These are phyloP conservation scores for Annulohypoxylon stygium DNA, from an alignment of 495 filamentous ascomycete species.

Conservation along the genomic window DNA sequence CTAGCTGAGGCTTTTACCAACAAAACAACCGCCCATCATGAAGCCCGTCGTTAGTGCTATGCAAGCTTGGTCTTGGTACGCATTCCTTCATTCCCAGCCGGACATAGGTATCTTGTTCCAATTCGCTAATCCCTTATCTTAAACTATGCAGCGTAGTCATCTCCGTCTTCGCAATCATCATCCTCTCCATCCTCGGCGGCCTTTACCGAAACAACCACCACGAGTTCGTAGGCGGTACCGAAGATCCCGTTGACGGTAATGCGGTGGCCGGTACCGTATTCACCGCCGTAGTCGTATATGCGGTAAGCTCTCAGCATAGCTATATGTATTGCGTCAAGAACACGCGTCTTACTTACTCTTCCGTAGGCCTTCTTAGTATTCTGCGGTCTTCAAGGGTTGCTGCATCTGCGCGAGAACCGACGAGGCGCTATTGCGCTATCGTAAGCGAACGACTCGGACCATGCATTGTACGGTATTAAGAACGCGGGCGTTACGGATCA, in stretches of 20 bases:
- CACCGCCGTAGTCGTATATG: conserved; percentile 85
- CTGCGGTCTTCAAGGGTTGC: conserved; percentile 85
- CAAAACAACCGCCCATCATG: conserved; percentile 68
- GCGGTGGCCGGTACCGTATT: conserved; percentile 87
- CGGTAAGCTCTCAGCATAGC: conserved; percentile 66
- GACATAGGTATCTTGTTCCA: not conserved
- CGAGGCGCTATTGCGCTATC: conserved; percentile 84
- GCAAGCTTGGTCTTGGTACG: conserved; percentile 94
- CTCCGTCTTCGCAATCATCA: conserved; percentile 87
- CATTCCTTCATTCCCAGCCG: conserved; percentile 9
- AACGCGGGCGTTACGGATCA: conserved; percentile 38
- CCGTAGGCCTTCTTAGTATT: conserved; percentile 86
- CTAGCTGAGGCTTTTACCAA: not conserved
- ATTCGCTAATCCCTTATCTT: conserved; percentile 22
- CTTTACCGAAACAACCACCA: conserved; percentile 84
- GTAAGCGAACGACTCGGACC: conserved; percentile 13
- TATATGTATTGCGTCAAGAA: not conserved
- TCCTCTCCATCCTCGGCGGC: conserved; percentile 84
- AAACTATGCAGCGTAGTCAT: conserved; percentile 77
- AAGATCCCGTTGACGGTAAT: conserved; percentile 78
- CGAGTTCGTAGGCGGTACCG: conserved; percentile 79
- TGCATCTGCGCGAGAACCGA: conserved; percentile 81
- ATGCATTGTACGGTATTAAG: conserved; percentile 34
- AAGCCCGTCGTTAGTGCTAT: conserved; percentile 90
- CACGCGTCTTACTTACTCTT: conserved; percentile 28